Evolutionary conservation across 371 early-diverging fungal species (phyloP).

Genomic region (Mucor lusitanicus): DNA sequence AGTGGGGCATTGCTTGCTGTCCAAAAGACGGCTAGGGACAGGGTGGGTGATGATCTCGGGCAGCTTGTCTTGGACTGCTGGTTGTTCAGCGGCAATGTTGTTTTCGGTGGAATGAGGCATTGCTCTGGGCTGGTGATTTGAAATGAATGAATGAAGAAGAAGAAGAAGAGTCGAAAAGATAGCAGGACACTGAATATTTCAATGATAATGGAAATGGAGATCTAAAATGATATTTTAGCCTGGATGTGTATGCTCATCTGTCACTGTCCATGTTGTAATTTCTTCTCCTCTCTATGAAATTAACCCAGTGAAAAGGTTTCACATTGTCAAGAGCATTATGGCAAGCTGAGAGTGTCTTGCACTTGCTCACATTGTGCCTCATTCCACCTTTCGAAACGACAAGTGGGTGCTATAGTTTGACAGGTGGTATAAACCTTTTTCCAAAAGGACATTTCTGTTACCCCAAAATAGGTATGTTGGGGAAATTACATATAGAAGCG

Average conservation of each 20-base stretch:
- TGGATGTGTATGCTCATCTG: conserved; percentile 2
- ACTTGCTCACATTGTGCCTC: not conserved
- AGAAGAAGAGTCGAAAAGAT: not conserved
- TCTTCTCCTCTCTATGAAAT: conserved; percentile 1
- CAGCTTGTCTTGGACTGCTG: not conserved
- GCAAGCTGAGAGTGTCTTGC: not conserved
- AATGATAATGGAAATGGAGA: not conserved
- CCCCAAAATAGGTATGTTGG: conserved; percentile 24
- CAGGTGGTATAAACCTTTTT: conserved; percentile 13
- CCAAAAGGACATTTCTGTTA: not conserved
- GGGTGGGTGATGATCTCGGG: conserved; percentile 31
- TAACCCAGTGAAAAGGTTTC: not conserved
- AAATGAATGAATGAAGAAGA: not conserved
- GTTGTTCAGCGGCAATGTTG: not conserved
- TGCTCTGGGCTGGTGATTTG: not conserved
- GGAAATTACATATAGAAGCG: conserved; percentile 4
- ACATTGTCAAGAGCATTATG: not conserved
- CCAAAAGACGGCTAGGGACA: conserved; percentile 49
- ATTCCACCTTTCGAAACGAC: not conserved
- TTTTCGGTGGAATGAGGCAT: conserved; percentile 14
- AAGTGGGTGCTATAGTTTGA: not conserved
- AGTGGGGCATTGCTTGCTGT: conserved; percentile 44
- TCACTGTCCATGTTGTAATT: not conserved
- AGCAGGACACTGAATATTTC: not conserved
- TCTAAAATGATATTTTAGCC: not conserved